phyloP scores from a whole-genome alignment of 352 stramenopile species.

The Phytophthora hibernalis region DNA sequence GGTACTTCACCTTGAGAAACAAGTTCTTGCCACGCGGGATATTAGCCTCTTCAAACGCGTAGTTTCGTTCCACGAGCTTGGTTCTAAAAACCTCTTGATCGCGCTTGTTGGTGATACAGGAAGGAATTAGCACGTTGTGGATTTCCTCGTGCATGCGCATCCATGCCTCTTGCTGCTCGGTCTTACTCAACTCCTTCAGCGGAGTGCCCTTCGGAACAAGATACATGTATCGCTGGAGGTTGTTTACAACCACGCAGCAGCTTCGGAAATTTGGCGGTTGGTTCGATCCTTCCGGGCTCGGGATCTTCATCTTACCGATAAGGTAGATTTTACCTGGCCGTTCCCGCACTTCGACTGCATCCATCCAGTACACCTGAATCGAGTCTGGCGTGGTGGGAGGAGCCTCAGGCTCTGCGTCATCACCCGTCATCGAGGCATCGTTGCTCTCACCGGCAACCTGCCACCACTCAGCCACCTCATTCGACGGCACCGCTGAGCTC shows the following conservation, averaged over 20 bases:
- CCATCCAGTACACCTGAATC: slow-evolving; percentile 97
- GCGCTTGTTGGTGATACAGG: slow-evolving; percentile 73
- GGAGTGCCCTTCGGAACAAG: slow-evolving; percentile 73
- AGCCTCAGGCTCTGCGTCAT: slow-evolving; percentile 39
- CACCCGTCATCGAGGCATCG: slow-evolving; percentile 29
- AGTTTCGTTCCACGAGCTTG: slow-evolving; percentile 96
- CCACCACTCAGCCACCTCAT: slow-evolving; percentile 90
- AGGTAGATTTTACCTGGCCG: slow-evolving; percentile 96
- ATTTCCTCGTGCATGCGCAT: slow-evolving; percentile 92
- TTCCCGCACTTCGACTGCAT: slow-evolving; percentile 95
- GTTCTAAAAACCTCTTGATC: slow-evolving; percentile 92
- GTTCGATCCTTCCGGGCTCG: slow-evolving; percentile 36
- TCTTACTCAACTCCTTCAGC: slow-evolving; percentile 90
- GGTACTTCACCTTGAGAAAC: slow-evolving; percentile 99
- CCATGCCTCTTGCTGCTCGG: slow-evolving; percentile 89
- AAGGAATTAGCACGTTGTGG: slow-evolving; percentile 89
- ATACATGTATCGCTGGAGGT: slow-evolving; percentile 97
- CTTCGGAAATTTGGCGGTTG: slow-evolving; percentile 86
- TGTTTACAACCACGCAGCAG: slow-evolving; percentile 96
- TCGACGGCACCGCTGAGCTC: slow-evolving; percentile 70
- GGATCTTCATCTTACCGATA: slow-evolving; percentile 95
- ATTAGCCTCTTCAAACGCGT: slow-evolving; percentile 97
- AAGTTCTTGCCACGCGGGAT: slow-evolving; percentile 95
- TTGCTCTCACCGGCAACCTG: slow-evolving; percentile 44
- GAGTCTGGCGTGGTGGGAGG: slow-evolving; percentile 57